Evolutionary conservation across 2,329 filamentous ascomycete species (phyloP), one percentile per base, ranked within the genome.

Genomic region (Torrubiellomyces zombiae): DNA sequence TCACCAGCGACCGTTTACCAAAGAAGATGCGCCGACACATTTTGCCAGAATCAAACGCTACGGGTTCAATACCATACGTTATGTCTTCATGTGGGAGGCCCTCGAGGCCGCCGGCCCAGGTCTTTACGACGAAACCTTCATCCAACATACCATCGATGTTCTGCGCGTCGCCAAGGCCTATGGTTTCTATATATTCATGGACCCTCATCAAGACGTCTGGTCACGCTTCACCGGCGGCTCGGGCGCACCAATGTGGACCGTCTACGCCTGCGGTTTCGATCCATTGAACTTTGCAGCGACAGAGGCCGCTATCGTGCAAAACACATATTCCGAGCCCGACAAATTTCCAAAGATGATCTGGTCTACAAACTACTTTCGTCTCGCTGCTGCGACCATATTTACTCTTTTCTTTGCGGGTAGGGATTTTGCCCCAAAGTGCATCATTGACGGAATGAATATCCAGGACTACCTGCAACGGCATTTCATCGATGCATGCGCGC

Each of bases 81-180:
- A 98, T 51, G 62, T 98, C 38, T 98, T 95, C 47, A 95, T 89
- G 0, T 98, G 89, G 89, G 89, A 98, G 52, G 86, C 89, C n/a
- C 78, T 98, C 46, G 89, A 98, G 53, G 78, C 89, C 30, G 74
- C 73, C 1, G 86, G 86, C 0, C 89, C 91, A 0, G 82, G 85
- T 2, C 74, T 69, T 42, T 98, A 95, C 48, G 91, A 98, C 41
- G 82, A 98, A 44, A 75, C 79, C 32, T 98, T 80, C 66, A 85
- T 95, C 36, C 64, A 79, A 36, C 82, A 92, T 47, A 98, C 89
- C 1, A 82, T 98, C 36, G 67, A 80, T 19, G 60, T 93, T 8
- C 53, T 98, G 38, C 67, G 83, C 28, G 60, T 83, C 35, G 85
- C 85, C 18, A 93, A 85, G 46, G 63, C 72, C 18, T 95, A 92